These are phyloP conservation scores for Phytophthora colocasiae DNA, from an alignment of 352 stramenopile genomes.

Conservation along the genomic window DNA sequence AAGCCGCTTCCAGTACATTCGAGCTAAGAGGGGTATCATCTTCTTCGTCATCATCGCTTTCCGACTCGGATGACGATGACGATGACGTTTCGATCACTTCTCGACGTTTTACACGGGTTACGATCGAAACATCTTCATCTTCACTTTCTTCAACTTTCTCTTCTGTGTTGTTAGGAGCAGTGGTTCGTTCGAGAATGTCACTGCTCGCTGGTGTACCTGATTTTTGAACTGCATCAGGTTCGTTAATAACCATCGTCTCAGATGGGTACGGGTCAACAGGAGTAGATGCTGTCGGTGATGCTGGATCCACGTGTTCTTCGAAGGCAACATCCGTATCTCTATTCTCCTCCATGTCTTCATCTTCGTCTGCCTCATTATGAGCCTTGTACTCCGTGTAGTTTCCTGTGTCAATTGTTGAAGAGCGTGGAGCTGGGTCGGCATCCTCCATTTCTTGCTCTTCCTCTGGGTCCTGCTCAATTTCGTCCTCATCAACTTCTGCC, in stretches of 20 bases:
- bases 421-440: slow-evolving; percentile 11
- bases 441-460: slow-evolving; percentile 18
- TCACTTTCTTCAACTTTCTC: slow-evolving; percentile 31
- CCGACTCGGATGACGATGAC: slow-evolving; percentile 49
- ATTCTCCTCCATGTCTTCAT: slow-evolving; percentile 16
- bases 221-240: neutral
- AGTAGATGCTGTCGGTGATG: neutral
- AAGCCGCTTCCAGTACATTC: slow-evolving; percentile 68
- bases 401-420: slow-evolving; percentile 60
- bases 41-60: slow-evolving; percentile 30
- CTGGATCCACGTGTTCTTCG: neutral
- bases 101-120: slow-evolving; percentile 22
- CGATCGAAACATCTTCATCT: slow-evolving; percentile 20
- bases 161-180: slow-evolving; percentile 29
- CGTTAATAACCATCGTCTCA: slow-evolving; percentile 3
- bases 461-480: slow-evolving; percentile 10
- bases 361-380: slow-evolving; percentile 27
- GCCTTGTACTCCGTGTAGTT: slow-evolving; percentile 57
- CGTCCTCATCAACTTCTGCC: slow-evolving; percentile 21
- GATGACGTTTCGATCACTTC: slow-evolving; percentile 27
- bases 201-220: slow-evolving; percentile 16
- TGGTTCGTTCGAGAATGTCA: slow-evolving; percentile 32
- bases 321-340: slow-evolving; percentile 1
- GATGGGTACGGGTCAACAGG: neutral
- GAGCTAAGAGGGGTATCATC: slow-evolving; percentile 7